Evolutionary conservation across 2,329 filamentous ascomycete genomes (phyloP).

Genomic region (Dactylellina sp.): DNA sequence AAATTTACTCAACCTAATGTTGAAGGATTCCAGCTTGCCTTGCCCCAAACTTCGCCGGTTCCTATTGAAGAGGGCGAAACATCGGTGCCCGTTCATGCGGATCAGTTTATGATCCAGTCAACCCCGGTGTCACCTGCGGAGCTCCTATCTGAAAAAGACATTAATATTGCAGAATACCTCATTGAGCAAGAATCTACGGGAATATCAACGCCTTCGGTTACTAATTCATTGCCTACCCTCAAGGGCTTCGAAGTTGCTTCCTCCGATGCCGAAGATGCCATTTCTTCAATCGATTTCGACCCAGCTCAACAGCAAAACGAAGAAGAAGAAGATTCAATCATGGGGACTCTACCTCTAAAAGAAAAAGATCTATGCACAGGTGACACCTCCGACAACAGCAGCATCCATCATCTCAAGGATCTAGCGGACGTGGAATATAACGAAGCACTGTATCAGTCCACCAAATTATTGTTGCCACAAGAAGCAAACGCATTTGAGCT

Average conservation of each 20-base stretch:
- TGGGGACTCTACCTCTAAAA: too few relatives aligned
- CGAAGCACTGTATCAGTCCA: background rate
- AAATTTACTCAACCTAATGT: constrained; percentile 1
- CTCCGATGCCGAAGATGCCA: too few relatives aligned
- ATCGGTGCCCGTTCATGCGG: background rate
- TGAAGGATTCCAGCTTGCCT: constrained; percentile 27
- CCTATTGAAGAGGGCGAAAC: background rate
- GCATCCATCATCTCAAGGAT: too few relatives aligned
- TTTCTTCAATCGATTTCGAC: too few relatives aligned
- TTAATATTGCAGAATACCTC: constrained; percentile 26
- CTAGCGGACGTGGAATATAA: background rate
- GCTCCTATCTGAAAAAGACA: background rate
- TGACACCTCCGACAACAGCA: too few relatives aligned
- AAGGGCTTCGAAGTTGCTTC: too few relatives aligned
- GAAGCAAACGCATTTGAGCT: background rate
- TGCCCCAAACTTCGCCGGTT: background rate
- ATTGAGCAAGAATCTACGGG: constrained; percentile 7
- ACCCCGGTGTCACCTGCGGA: background rate
- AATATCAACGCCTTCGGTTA: too few relatives aligned
- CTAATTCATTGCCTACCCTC: too few relatives aligned
- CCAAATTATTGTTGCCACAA: background rate
- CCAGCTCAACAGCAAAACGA: too few relatives aligned
- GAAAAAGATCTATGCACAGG: too few relatives aligned
- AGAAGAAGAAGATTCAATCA: too few relatives aligned
- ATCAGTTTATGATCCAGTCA: constrained; percentile 30